Evolutionary conservation across 345 rosid genomes (phyloP), one percentile per base, ranked within the genome.

Genomic region (Brassica cretica): DNA sequence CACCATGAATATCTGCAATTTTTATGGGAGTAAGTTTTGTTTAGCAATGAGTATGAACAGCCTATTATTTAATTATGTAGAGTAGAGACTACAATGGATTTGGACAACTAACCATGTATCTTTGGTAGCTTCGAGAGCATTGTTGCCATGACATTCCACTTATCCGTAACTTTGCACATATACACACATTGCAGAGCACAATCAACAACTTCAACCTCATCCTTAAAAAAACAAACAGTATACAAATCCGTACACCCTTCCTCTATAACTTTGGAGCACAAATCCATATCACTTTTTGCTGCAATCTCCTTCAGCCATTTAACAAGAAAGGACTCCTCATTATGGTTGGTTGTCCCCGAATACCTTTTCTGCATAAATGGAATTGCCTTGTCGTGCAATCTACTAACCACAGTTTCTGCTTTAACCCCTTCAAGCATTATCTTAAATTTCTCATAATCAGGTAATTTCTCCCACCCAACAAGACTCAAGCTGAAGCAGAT

Each of bases 291-390:
- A 76, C 90, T 91, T 75, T 84, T 94, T 35, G 70, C 64, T 75
- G 98, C 89, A 66, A 86, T 84, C 85, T 93, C 98, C 87, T 85
- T 91, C 67, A 95, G 85, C 98, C 99, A 95, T 82, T 86, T 88
- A 76, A 89, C 91, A 66, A 95, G 86, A 85, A 89, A 93, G 39
- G 99, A 88, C 61, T 87, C 87, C 73, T 81, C 75, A 15, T 68
- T 32, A n/a, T 51, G 77, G 76, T 68, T 78, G 77, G 46, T 79
- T 46, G 83, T 59, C 70, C 66, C 73, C 61, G 82, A 72, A 68
- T 37, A 82, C 82, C 87, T 84, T 70, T 77, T 90, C 76, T 62
- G 80, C 94, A 93, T 89, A 80, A 89, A 95, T 9, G 98, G 94
- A 87, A 93, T 78, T 64, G 97, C 98, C 78, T 77, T 85, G 18